phyloP scores from a whole-genome alignment of 768 basidiomycete species.

The Psilocybe azurescens region DNA sequence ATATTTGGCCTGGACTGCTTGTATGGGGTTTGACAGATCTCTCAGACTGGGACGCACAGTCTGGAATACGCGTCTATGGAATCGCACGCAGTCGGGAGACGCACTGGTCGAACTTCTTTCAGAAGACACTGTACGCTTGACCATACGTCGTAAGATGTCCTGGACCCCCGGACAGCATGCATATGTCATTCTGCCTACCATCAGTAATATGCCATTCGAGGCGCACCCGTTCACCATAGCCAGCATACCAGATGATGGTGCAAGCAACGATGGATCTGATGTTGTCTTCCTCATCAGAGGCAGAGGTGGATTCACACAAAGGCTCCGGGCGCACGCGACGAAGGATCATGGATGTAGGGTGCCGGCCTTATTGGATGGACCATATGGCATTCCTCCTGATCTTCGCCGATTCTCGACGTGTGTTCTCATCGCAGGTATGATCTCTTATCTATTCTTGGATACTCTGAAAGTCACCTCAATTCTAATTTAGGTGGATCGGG shows the following conservation, averaged over 20 bases:
- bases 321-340: conserved; percentile 38
- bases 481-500: conserved; percentile 46
- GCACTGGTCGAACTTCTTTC: conserved; percentile 42
- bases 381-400: conserved; percentile 50
- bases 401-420: conserved; percentile 43
- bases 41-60: conserved; percentile 43
- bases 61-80: conserved; percentile 41
- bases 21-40: conserved; percentile 49
- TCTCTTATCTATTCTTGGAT: background rate
- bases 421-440: conserved; percentile 49
- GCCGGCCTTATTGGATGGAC: conserved; percentile 50
- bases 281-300: conserved; percentile 57
- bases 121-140: conserved; percentile 47
- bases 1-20: background rate
- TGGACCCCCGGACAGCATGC: conserved; percentile 56
- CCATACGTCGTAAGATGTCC: conserved; percentile 39
- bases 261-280: conserved; percentile 34
- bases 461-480: background rate
- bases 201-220: conserved; percentile 49
- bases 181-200: conserved; percentile 48
- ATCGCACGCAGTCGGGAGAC: conserved; percentile 31
- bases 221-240: conserved; percentile 58
- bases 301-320: conserved; percentile 54
- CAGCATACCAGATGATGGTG: conserved; percentile 38
- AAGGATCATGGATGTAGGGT: conserved; percentile 36